Percentiles rank a stretch among this genome's conserved stretches.
These are phyloP conservation scores for Pythium graminicola DNA, from an alignment of 352 stramenopile species.

Conservation along the genomic window DNA sequence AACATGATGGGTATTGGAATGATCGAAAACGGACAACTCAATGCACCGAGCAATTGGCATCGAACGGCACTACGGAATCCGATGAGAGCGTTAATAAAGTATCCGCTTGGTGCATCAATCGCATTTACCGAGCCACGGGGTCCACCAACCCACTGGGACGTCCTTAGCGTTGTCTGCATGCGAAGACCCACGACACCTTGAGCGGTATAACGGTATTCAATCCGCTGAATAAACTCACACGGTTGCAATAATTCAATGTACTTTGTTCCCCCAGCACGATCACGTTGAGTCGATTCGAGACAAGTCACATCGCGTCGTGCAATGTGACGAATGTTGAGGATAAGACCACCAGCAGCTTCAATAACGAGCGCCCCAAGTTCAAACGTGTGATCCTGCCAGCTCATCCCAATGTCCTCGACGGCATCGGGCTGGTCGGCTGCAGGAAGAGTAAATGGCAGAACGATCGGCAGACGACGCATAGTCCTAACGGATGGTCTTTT, in stretches of 20 bases:
- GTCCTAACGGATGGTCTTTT: not conserved
- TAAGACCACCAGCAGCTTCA: not conserved
- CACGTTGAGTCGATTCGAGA: not conserved
- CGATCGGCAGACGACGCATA: not conserved
- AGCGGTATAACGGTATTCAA: slow-evolving; percentile 4
- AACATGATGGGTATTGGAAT: not conserved
- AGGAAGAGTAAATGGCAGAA: not conserved
- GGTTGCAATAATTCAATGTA: slow-evolving; percentile 3
- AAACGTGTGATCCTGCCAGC: slow-evolving; percentile 16
- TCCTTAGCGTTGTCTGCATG: slow-evolving; percentile 4
- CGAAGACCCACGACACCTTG: slow-evolving; percentile 6
- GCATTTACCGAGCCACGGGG: not conserved
- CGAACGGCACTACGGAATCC: not conserved
- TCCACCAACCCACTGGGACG: slow-evolving; percentile 7
- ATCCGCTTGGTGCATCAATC: slow-evolving; percentile 2
- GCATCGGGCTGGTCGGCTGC: not conserved
- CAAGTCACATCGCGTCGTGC: slow-evolving; percentile 10
- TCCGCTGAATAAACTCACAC: not conserved
- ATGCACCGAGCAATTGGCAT: slow-evolving; percentile 4
- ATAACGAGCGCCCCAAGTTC: slow-evolving; percentile 14
- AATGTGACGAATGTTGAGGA: slow-evolving; percentile 11
- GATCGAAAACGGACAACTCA: slow-evolving; percentile 13
- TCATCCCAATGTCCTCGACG: not conserved
- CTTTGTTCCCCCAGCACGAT: slow-evolving; percentile 4
- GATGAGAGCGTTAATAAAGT: slow-evolving; percentile 16